Percentiles rank a stretch among this genome's conserved stretches.
phyloP scores from a whole-genome alignment of 352 stramenopile species.

The Phytophthora agathidicida region DNA sequence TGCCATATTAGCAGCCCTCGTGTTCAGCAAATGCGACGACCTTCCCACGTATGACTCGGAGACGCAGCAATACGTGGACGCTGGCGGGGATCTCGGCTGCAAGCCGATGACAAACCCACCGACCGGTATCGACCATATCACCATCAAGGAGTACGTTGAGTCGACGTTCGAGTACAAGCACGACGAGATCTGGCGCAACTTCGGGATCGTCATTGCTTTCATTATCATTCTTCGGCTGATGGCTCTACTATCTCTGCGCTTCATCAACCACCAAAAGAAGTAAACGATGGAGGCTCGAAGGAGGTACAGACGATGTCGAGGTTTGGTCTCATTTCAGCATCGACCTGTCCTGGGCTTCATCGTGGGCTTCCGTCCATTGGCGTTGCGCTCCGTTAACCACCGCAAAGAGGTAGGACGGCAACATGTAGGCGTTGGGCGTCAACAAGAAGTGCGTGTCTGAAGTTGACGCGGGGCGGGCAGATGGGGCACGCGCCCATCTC shows the following conservation, averaged over 20 bases:
- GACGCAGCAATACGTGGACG: slow-evolving; percentile 26
- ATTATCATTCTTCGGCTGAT: slow-evolving; percentile 49
- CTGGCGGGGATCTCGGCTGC: slow-evolving; percentile 33
- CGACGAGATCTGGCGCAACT: slow-evolving; percentile 48
- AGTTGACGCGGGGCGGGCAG: too few relatives aligned
- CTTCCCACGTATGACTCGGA: slow-evolving; percentile 26
- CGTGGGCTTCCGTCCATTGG: slow-evolving; percentile 36
- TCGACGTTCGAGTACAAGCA: slow-evolving; percentile 48
- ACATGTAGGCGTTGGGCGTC: background rate
- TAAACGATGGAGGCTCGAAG: slow-evolving; percentile 11
- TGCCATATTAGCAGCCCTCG: slow-evolving; percentile 37
- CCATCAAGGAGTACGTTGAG: slow-evolving; percentile 53
- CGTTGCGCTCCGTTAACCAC: slow-evolving; percentile 49
- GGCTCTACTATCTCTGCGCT: slow-evolving; percentile 38
- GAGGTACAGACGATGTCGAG: slow-evolving; percentile 44
- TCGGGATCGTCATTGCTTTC: slow-evolving; percentile 40
- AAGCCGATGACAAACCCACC: slow-evolving; percentile 35
- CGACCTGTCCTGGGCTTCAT: slow-evolving; percentile 44
- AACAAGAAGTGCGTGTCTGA: background rate
- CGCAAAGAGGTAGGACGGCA: slow-evolving; percentile 31
- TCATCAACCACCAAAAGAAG: slow-evolving; percentile 48
- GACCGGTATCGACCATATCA: slow-evolving; percentile 28
- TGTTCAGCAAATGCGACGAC: slow-evolving; percentile 45
- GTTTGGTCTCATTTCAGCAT: slow-evolving; percentile 34
- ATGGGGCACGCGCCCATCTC: too few relatives aligned